Evolutionary conservation across 768 basidiomycete genomes (phyloP).

Genomic region (Agrocybe praecox): DNA sequence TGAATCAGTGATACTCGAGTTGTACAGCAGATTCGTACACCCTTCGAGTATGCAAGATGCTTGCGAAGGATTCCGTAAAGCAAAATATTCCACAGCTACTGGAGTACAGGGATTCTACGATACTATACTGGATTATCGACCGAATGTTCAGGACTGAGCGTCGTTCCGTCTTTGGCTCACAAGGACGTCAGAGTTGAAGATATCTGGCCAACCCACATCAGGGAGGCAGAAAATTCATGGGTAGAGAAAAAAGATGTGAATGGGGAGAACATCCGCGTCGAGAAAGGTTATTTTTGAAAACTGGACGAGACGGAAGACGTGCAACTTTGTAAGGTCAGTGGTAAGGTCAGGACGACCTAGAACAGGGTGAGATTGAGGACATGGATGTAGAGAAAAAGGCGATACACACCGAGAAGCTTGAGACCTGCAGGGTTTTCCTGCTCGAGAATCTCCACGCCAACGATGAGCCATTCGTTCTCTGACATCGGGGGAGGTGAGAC

Average conservation of each 20-base stretch:
- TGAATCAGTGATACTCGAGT: not conserved
- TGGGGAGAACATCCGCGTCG: constrained; percentile 89
- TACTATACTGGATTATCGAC: not conserved
- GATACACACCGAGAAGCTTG: constrained; percentile 76
- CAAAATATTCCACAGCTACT: not conserved
- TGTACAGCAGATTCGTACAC: not conserved
- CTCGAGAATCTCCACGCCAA: constrained; percentile 90
- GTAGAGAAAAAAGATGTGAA: constrained; percentile 81
- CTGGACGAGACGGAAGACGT: constrained; percentile 89
- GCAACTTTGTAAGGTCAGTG: constrained; percentile 94
- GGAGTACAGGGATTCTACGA: constrained; percentile 2
- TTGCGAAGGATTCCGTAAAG: not conserved
- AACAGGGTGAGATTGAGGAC: constrained; percentile 6
- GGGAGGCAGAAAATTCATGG: constrained; percentile 91
- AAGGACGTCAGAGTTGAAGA: constrained; percentile 97
- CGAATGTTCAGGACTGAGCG: no score
- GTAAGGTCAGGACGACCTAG: constrained; percentile 92
- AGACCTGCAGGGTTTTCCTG: constrained; percentile 68
- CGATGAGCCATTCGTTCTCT: constrained; percentile 71
- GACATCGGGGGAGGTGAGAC: constrained; percentile 26
- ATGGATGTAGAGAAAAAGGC: constrained; percentile 15
- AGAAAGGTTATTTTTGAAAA: constrained; percentile 88
- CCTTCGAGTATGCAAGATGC: constrained; percentile 1
- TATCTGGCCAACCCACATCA: constrained; percentile 99
- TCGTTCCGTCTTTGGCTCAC: no score